These are phyloP conservation scores for Polytolypa hystricis DNA, from an alignment of 2,329 filamentous ascomycete species.

Conservation along the genomic window DNA sequence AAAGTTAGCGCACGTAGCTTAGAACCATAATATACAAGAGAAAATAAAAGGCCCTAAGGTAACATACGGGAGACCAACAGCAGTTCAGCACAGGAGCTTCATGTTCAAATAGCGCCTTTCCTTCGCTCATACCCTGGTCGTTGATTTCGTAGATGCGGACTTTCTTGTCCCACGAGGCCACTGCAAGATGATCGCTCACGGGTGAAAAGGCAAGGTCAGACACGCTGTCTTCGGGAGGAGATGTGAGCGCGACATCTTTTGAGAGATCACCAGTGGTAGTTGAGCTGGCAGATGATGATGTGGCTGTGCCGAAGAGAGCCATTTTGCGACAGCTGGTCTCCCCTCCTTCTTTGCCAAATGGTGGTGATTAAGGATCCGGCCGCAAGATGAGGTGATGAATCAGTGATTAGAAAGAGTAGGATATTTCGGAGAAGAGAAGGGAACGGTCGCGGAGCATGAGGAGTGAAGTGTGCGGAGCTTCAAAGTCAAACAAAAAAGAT, in stretches of 20 bases:
- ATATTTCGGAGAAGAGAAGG: too few species aligned
- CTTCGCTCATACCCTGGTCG: constrained; percentile 63
- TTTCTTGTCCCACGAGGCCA: constrained; percentile 95
- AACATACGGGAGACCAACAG: constrained; percentile 74
- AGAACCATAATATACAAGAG: constrained; percentile 4
- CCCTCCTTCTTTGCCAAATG: constrained; percentile 2
- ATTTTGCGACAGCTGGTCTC: constrained; percentile 1
- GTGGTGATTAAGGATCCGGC: too few species aligned
- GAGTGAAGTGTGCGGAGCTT: too few species aligned
- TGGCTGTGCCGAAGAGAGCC: constrained; percentile 21
- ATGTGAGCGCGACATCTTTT: constrained; percentile 68
- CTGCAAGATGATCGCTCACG: constrained; percentile 67
- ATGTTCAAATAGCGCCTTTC: constrained; percentile 77
- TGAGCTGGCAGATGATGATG: constrained; percentile 38
- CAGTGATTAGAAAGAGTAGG: too few species aligned
- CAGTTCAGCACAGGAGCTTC: constrained; percentile 73
- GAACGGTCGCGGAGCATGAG: too few species aligned
- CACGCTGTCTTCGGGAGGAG: constrained; percentile 78
- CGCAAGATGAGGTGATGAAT: not conserved
- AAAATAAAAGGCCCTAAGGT: not conserved
- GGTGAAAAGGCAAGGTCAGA: constrained; percentile 78
- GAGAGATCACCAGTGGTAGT: constrained; percentile 80
- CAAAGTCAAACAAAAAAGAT: too few species aligned
- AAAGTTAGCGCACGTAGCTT: constrained; percentile 6
- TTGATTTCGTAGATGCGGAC: constrained; percentile 93